Conservation (phyloP, 208 protist genomes). For the Naegleria lovaniensis region DNA sequence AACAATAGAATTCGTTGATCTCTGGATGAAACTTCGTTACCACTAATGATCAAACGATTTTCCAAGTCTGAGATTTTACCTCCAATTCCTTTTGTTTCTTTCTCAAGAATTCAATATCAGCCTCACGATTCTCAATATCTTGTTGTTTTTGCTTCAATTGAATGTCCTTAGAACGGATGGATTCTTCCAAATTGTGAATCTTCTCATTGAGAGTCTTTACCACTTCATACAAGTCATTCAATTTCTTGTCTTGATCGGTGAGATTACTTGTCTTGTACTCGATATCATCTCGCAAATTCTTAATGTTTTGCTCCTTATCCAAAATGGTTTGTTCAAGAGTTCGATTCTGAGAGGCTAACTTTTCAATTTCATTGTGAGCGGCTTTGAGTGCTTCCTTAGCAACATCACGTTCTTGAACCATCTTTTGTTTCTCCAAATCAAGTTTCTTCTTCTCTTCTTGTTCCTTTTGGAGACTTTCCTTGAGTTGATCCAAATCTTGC, state of each 20-base stretch:
- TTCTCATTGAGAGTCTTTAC: slow-evolving; percentile 45
- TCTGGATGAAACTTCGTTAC: not conserved
- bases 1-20: not conserved
- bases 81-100: slow-evolving; percentile 6
- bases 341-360: not conserved
- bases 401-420: not conserved
- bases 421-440: not conserved
- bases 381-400: not conserved
- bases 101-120: not conserved
- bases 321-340: not conserved
- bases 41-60: not conserved
- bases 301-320: not conserved
- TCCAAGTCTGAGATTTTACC: not conserved
- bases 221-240: not conserved
- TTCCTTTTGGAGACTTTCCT: not conserved
- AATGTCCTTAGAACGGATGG: not conserved
- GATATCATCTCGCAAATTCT: not conserved
- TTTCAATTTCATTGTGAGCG: not conserved
- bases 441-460: not conserved
- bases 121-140: not conserved
- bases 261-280: not conserved
- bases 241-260: not conserved
- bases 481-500: slow-evolving; percentile 33
- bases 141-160: not conserved
- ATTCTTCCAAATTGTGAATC: slow-evolving; percentile 24